Conservation (phyloP, 305 asterid genomes). For the Fraxinus velutina region DNA sequence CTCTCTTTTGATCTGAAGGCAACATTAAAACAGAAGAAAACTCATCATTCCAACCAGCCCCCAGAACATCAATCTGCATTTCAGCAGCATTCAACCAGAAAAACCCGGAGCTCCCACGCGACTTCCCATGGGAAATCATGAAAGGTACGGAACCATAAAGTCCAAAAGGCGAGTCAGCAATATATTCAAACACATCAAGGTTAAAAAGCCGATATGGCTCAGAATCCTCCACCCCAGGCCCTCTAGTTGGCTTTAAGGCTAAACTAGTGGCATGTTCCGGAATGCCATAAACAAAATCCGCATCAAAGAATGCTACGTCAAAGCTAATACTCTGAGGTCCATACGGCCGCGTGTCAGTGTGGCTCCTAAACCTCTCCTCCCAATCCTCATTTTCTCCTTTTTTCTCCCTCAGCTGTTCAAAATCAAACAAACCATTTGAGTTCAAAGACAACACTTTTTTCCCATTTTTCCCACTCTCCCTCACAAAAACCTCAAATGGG, state of each 20-base stretch:
- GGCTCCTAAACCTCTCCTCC: constrained; percentile 83
- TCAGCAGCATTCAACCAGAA: constrained; percentile 99
- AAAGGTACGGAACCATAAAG: constrained; percentile 88
- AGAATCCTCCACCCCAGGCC: constrained; percentile 78
- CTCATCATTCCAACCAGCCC: constrained; percentile 70
- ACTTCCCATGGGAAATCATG: constrained; percentile 84
- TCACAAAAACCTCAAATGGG: constrained; percentile 86
- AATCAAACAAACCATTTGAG: constrained; percentile 87
- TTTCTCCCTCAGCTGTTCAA: constrained; percentile 71
- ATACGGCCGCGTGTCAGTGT: constrained; percentile 77
- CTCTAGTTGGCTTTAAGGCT: constrained; percentile 80
- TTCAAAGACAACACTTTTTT: constrained; percentile 71
- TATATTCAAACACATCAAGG: constrained; percentile 89
- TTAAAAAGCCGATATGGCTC: constrained; percentile 92
- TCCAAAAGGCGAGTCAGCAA: constrained; percentile 88
- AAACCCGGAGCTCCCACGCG: constrained; percentile 81
- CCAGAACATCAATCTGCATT: constrained; percentile 97
- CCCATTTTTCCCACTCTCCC: constrained; percentile 61
- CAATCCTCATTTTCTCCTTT: constrained; percentile 76
- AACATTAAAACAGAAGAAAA: constrained; percentile 46
- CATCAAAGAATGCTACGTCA: constrained; percentile 85
- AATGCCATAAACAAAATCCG: constrained; percentile 91
- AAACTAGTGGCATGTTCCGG: constrained; percentile 95
- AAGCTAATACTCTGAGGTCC: constrained; percentile 95
- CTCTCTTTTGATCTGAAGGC: constrained; percentile 72